Percentiles rank a stretch among this genome's conserved stretches.
Evolutionary conservation across 2,329 filamentous ascomycete species (phyloP).

Genomic region (Karstenula rhodostoma): DNA sequence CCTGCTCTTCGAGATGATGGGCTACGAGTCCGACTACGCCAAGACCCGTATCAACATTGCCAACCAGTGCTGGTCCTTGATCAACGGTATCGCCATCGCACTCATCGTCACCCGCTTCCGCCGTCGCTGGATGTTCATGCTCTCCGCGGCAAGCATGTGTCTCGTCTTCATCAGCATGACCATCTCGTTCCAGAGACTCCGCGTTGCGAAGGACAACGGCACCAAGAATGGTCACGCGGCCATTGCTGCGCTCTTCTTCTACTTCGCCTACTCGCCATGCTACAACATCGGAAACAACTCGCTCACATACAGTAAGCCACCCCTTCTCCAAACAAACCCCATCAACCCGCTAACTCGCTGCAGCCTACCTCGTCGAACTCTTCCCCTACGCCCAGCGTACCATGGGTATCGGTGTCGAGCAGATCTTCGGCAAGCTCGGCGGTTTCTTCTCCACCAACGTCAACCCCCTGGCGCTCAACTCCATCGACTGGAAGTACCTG

Average conservation of each 20-base stretch:
- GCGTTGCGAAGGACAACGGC: slow-evolving; percentile 24
- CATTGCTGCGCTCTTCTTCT: slow-evolving; percentile 63
- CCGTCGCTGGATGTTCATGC: slow-evolving; percentile 55
- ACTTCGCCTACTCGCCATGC: slow-evolving; percentile 65
- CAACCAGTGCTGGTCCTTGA: slow-evolving; percentile 53
- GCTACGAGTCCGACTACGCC: slow-evolving; percentile 45
- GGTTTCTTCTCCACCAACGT: slow-evolving; percentile 59
- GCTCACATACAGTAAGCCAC: slow-evolving; percentile 62
- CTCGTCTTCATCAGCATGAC: slow-evolving; percentile 65
- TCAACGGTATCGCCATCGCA: slow-evolving; percentile 50
- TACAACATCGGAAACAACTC: slow-evolving; percentile 75
- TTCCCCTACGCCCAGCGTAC: slow-evolving; percentile 66
- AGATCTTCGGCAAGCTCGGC: slow-evolving; percentile 62
- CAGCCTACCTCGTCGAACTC: slow-evolving; percentile 65
- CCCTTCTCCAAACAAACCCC: slow-evolving; percentile 41
- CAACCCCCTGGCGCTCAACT: slow-evolving; percentile 66
- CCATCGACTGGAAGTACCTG: slow-evolving; percentile 64
- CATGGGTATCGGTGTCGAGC: slow-evolving; percentile 66
- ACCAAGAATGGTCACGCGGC: slow-evolving; percentile 46
- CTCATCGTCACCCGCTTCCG: slow-evolving; percentile 53
- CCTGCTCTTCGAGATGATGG: slow-evolving; percentile 50
- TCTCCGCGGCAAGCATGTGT: slow-evolving; percentile 61
- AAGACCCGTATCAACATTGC: slow-evolving; percentile 54
- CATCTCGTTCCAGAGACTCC: slow-evolving; percentile 54
- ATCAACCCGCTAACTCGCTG: slow-evolving; percentile 66